Evolutionary conservation across 768 basidiomycete species (phyloP), one percentile per base, ranked within the genome.

Genomic region (Pisolithus sp.): DNA sequence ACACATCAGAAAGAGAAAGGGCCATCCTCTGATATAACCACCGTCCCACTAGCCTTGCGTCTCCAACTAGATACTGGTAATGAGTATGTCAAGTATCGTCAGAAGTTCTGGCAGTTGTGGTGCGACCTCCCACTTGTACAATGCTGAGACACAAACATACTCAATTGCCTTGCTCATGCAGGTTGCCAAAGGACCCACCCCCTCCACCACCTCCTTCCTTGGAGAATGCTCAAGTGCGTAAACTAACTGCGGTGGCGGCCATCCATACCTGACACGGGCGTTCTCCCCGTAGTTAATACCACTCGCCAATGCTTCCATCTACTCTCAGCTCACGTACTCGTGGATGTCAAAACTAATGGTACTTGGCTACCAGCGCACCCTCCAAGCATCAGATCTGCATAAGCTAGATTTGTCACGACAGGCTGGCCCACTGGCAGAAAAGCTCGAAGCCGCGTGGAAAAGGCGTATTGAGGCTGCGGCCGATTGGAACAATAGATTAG

Each of bases 351-450:
- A 78, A 1, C 68, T 82, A 18, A 80, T 81, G 79, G 79, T 75
- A 9, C 69, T 83, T 38, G 86, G 86, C 0, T 88, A 83, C 60
- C 83, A 86, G 60, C 73, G 88, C 28, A 83, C 85, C 1, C 71
- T 91, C 8, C 85, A 86, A 59, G 83, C 83, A 0, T 79, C 83
- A 1, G 89, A 91, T 67, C 66, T 89, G 12, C 88, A 85, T 85
- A 80, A 79, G 60, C 69, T 89, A 54, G 78, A 80, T 51, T 62
- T 71, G 4, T 59, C 72, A 4, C 74, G 76, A 28, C 75, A 82
- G 57, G 71, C 79, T 15, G 76, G 72, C 0, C 53, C 59, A 18
- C 71, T 89, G 26, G 76, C 82, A 2, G 66, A 68, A 10, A 70
- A 72, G 56, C 74, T 90, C 23, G 77, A 87, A 50, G 72, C 65